Evolutionary conservation across 73 alveolate species (phyloP).

Genomic region (Blepharisma japonicum): DNA sequence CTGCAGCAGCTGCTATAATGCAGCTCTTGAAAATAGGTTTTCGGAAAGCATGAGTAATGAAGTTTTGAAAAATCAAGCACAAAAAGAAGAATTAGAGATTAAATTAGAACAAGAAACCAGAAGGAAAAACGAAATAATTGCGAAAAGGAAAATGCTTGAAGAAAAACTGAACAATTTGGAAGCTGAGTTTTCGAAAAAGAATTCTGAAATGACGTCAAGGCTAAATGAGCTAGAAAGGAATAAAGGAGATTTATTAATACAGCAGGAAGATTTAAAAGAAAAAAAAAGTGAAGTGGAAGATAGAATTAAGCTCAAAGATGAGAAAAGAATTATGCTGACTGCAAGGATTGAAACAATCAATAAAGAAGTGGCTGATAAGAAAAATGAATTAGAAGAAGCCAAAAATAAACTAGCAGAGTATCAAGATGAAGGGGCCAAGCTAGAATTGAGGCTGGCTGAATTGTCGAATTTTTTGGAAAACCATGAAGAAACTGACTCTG

Average conservation of each 20-base stretch:
- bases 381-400: background rate
- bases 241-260: background rate
- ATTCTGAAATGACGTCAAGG: background rate
- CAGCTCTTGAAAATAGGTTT: background rate
- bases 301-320: background rate
- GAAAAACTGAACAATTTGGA: background rate
- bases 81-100: background rate
- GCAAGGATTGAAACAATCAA: background rate
- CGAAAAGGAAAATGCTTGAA: background rate
- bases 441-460: too few species aligned
- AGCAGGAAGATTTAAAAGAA: background rate
- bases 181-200: background rate
- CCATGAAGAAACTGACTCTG: too few species aligned
- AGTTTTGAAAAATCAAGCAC: background rate
- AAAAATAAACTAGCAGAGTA: background rate
- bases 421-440: background rate
- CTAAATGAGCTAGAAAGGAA: too few species aligned
- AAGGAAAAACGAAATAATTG: background rate
- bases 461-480: too few species aligned
- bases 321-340: background rate
- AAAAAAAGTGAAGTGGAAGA: background rate
- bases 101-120: background rate
- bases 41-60: background rate
- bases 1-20: conserved; percentile 15
- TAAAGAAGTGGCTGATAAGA: background rate